Evolutionary conservation across 768 basidiomycete genomes (phyloP), one percentile per base, ranked within the genome.

Genomic region (Lactifluus echinatus): DNA sequence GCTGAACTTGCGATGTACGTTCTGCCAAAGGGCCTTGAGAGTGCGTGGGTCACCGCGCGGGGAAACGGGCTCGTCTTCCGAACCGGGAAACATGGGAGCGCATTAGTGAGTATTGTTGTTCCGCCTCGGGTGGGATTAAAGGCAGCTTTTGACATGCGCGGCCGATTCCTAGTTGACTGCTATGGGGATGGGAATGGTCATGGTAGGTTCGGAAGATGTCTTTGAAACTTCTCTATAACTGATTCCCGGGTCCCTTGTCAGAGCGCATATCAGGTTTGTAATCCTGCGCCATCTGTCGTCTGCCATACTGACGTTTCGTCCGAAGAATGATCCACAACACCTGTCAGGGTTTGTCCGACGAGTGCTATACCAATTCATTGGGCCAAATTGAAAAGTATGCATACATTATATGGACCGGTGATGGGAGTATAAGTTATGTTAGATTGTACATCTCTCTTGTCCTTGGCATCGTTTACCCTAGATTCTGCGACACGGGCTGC

Each of bases 1-100:
- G 87, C 82, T 1, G 95, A 98, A 72, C 73, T 97, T 61, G 92
- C 93, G 59, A 90, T 93, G 92, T 93, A 87, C 67, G 86, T 84
- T 1, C 71, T 97, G 24, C 95, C 95, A 4, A 90, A 93, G 69
- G 90, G 82, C 0, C 69, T 98, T 34, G 93, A 98, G 74, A 90
- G 89, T 53, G 81, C 81, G n/a, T 97, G 93, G 93, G 76, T 84
- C 0, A 82, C 84, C 66, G 80, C 85, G 8, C 71, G 88, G 24
- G 87, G 87, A 14, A 81, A 83, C 59, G 87, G 88, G 1, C 82
- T 81, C 72, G 86, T 93, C 45, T 81, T 84, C 59, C 75, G 76
- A 62, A 84, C 84, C 31, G 86, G 85, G 8, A 79, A 80, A 49
- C 81, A 78, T 71, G 89, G 87, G 0, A 86, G 85, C 66, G 76